Evolutionary conservation across 768 basidiomycete species (phyloP).

Genomic region (Kwoniella shandongensis): DNA sequence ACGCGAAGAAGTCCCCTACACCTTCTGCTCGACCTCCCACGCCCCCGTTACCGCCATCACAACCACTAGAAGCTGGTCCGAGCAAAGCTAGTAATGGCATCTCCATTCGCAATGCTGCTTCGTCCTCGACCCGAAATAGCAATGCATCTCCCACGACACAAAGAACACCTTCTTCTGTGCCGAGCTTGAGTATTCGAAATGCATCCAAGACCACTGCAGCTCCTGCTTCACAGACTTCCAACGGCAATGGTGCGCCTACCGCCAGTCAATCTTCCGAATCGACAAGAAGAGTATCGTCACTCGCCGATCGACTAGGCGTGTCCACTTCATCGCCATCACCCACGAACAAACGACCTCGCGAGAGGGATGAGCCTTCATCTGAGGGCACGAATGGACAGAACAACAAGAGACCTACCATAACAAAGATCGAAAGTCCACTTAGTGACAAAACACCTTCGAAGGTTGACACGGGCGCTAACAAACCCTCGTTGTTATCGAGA

Average conservation of each 20-base stretch:
- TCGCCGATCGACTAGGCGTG: conserved; percentile 13
- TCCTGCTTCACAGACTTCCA: background rate
- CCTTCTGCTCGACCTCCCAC: too few species aligned
- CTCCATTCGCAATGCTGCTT: conserved; percentile 2
- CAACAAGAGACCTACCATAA: too few species aligned
- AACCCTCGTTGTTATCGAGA: conserved; percentile 17
- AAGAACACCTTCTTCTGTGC: too few species aligned
- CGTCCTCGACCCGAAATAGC: background rate
- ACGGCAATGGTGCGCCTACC: too few species aligned
- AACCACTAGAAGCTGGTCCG: background rate
- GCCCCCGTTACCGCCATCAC: too few species aligned
- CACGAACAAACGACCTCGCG: conserved; percentile 4
- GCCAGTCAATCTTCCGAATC: background rate
- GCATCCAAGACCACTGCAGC: too few species aligned
- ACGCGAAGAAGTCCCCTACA: too few species aligned
- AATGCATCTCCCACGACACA: background rate
- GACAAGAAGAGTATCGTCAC: background rate
- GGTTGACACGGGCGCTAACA: background rate
- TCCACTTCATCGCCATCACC: background rate
- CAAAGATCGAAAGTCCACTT: too few species aligned
- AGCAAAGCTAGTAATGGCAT: background rate
- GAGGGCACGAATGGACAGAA: background rate
- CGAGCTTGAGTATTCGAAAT: too few species aligned
- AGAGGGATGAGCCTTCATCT: background rate
- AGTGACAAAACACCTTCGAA: too few species aligned